phyloP scores from a whole-genome alignment of 1,284 basidiomycete genomes.

The Taiwanofungus camphoratus region DNA sequence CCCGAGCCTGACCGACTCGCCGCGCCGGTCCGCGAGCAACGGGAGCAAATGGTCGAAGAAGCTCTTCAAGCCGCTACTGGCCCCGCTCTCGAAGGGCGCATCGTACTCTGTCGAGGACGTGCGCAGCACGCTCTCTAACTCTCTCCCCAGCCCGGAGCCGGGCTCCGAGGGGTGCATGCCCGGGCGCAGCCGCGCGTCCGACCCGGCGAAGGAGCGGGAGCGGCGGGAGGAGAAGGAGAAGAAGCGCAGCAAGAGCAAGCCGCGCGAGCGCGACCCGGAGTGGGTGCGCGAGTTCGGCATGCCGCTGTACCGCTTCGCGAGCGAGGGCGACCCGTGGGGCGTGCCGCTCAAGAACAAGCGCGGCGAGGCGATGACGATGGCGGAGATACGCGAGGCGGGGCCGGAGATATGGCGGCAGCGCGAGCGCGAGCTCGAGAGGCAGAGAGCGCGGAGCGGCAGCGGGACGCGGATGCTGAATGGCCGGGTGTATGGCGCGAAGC shows the following conservation, averaged over 20 bases:
- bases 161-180: too few species aligned
- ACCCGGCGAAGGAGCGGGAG: background rate
- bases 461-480: constrained; percentile 63
- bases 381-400: background rate
- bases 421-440: constrained; percentile 6
- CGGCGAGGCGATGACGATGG: constrained; percentile 5
- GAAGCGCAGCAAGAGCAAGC: constrained; percentile 12
- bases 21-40: constrained; percentile 9
- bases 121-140: constrained; percentile 5
- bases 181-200: background rate
- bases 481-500: constrained; percentile 61
- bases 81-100: constrained; percentile 13
- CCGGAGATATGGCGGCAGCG: constrained; percentile 13
- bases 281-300: constrained; percentile 16
- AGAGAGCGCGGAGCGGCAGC: constrained; percentile 16
- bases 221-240: constrained; percentile 6
- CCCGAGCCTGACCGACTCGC: constrained; percentile 11
- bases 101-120: constrained; percentile 17
- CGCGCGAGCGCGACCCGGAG: constrained; percentile 8
- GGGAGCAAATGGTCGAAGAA: constrained; percentile 19
- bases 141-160: too few species aligned
- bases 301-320: constrained; percentile 20
- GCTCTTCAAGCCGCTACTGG: constrained; percentile 23
- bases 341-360: constrained; percentile 14
- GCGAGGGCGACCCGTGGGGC: constrained; percentile 14